Evolutionary conservation across 2,329 filamentous ascomycete species (phyloP), one percentile per base, ranked within the genome.

Genomic region (Aspergillus sclerotialis): DNA sequence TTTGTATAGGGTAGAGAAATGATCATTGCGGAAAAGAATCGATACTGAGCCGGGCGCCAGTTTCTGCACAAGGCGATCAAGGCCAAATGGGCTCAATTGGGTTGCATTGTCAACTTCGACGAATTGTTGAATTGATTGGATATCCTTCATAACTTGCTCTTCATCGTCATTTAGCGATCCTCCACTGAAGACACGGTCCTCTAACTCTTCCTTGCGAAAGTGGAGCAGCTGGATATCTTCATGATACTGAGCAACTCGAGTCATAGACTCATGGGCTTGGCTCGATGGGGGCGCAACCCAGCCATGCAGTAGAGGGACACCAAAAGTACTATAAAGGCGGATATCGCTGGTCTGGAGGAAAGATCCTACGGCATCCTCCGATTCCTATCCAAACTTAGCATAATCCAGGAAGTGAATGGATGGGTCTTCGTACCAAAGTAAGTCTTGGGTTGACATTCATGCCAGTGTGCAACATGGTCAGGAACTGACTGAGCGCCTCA

Each of bases 391-490:
- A 14, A 12, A 16, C 33, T 52, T 33, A 50, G 0, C 72, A 74
- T 5, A 75, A 14, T 32, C 3, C 21, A 4, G 19, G 2, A 30
- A 23, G 11, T 13, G 31, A 30, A 26, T 11, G 23, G 12, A 6
- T 12, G 1, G 18, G n/a, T 10, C 19, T 32, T 29, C 44, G 39
- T 50, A 59, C 72, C 2, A 85, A 73, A 6, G 93, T 73, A 44
- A 94, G 92, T 13, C 84, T 78, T 2, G 92, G 92, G 45, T 98
- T 98, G 37, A 96, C 90, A 51, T 96, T 98, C 85, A 98, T 94
- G 24, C 92, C 92, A 0, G 89, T 96, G 49, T 95, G 87, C 2
- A 98, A 67, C 28, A 86, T 84, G 37, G 92, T 77, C 2, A 98
- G 68, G 53, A 98, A 98, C 5, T 75, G 72, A 57, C 94, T 94